Evolutionary conservation across 2,329 filamentous ascomycete species (phyloP).

Genomic region (Sclerotinia minor): DNA sequence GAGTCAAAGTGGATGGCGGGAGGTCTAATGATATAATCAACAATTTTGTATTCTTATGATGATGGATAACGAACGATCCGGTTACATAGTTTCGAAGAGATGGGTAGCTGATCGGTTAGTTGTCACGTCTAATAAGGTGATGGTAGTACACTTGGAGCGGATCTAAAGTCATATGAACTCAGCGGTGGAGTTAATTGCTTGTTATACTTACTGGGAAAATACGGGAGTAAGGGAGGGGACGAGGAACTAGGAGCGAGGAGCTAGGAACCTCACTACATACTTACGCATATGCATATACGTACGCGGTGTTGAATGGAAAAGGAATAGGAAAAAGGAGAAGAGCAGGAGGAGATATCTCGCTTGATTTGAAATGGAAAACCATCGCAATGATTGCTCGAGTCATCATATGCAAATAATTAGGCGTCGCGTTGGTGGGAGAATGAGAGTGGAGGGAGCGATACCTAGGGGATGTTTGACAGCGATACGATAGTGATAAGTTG

Average conservation of each 20-base stretch:
- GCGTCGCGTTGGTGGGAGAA: no score
- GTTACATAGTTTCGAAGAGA: neutral
- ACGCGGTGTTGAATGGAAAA: neutral
- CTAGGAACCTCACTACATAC: neutral
- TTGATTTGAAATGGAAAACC: neutral
- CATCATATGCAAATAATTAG: neutral
- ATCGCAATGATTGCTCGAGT: neutral
- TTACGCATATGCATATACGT: neutral
- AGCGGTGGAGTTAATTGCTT: slow-evolving; percentile 17
- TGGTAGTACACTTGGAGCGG: neutral
- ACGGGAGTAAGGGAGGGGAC: neutral
- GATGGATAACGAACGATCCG: slow-evolving; percentile 6
- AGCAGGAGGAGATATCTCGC: neutral
- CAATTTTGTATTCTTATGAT: slow-evolving; percentile 13
- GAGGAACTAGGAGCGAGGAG: neutral
- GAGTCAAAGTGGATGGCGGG: neutral
- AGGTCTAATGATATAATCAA: slow-evolving; percentile 1
- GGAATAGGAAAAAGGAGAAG: neutral
- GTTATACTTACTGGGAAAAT: neutral
- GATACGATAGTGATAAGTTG: no score
- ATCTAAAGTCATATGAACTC: neutral
- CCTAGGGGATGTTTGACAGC: no score
- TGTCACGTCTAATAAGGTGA: neutral
- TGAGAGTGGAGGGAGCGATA: no score
- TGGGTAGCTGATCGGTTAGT: neutral